Base-by-base conservation (phyloP, 2,329 filamentous ascomycete genomes). In the Trichoderma aggressivum region DNA sequence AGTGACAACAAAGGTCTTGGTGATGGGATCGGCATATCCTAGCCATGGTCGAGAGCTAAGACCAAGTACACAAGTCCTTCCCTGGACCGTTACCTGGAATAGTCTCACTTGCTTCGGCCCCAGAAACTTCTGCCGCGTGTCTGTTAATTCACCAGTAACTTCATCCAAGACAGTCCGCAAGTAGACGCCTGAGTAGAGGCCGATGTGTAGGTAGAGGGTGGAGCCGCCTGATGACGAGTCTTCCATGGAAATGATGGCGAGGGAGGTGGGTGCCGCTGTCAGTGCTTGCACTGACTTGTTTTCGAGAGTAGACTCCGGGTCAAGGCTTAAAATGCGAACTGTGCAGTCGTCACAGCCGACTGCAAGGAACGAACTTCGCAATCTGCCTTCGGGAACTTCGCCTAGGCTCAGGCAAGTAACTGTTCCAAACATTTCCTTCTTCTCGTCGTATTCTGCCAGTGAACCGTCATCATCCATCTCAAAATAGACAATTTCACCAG, bases 261-360 rank as follows among this genome's bases (percentile, higher is more conserved):
- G 84, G 1, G 94, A 91, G 14, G 94, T 97, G 8, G 96, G 96
- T 0, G 94, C 92, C 3, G 95, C 94, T 3, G 94, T 97, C 74
- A 98, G 83, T 18, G 94, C 95, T 81, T 98, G 96, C 3, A 99
- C 93, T 5, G 94, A 98, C 78, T 97, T 97, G 80, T 92, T 96
- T 80, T 97, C 94, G 12, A 99, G 84, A 0, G 94, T 97, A 3
- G 93, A 92, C 74, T 98, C 94, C 0, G 94, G 94, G 77, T 97
- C 94, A 34, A 98, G 84, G 77, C 94, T 97, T 69, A 97, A 87
- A 67, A 99, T 94, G 67, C 96, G 92, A 67, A 99, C 96, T 0
- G 96, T 98, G 72, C 93, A 94, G 81, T 99, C 96, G 77, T 98
- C 96, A 78, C 95, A 98, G 7, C 97, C 97, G 58, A 99, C 95